phyloP scores from a whole-genome alignment of 163 green algal species.

The Chlamydomonas reinhardtii region DNA sequence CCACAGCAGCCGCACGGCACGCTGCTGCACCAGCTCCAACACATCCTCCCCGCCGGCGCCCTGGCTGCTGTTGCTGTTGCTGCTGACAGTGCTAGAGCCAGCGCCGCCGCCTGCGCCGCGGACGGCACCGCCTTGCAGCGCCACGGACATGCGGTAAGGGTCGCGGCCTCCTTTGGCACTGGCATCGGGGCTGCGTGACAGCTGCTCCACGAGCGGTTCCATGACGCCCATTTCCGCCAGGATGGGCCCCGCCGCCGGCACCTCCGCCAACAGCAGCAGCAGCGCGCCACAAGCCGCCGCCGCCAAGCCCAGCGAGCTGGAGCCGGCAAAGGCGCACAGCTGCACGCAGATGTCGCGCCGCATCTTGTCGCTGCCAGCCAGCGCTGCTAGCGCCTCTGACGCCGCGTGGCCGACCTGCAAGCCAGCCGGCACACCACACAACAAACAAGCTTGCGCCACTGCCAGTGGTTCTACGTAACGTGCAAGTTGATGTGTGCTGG shows the following conservation, averaged over 20 bases:
- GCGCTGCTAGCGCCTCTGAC: constrained; percentile 4
- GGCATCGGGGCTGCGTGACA: neutral
- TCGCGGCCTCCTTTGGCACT: no score
- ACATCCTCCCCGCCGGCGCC: no score
- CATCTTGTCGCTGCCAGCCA: neutral
- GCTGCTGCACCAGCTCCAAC: constrained; percentile 15
- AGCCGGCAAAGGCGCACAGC: constrained; percentile 8
- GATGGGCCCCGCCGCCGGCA: neutral
- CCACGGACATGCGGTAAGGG: no score
- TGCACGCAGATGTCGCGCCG: constrained; percentile 5
- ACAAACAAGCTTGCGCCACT: no score
- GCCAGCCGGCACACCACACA: no score
- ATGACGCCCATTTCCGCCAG: neutral
- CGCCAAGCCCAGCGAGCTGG: neutral
- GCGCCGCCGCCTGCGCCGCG: no score
- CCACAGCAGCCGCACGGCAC: constrained; percentile 24
- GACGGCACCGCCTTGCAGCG: no score
- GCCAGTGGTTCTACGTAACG: no score
- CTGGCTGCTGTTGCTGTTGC: no score
- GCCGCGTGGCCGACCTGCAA: neutral
- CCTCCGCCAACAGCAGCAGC: neutral
- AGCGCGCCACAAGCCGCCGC: constrained; percentile 18
- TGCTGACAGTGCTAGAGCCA: no score
- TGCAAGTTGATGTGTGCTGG: no score
- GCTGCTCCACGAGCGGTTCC: neutral